Evolutionary conservation across 768 basidiomycete genomes (phyloP), one percentile per base, ranked within the genome.

Genomic region (Boletellus ananas): DNA sequence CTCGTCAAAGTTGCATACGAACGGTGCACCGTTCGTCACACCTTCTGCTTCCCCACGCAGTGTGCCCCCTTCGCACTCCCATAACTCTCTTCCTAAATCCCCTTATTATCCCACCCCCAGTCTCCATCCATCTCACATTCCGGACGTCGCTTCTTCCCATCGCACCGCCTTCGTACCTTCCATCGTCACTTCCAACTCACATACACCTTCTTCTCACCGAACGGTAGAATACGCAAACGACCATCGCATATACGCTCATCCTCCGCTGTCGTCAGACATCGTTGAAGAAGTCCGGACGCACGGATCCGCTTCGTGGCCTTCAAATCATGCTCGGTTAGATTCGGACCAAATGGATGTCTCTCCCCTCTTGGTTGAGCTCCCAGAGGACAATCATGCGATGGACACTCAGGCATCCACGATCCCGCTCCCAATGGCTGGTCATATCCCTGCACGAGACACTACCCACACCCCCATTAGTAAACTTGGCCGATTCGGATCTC

Each of bases 291-390:
- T 39, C 18, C 67, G 63, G n/a, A 34, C 50, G 7, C 45, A 70
- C 42, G 59, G 49, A 33, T 43, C 62, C 34, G 51, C 55, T 29
- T 13, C 52, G 6, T 70, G 69, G 67, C 53, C 59, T 9, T 58
- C 61, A 16, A 59, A 65, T 40, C 69, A 70, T 43, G 46, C 31
- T 48, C 60, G 68, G 58, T 57, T 55, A 18, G 68, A 66, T 41
- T 60, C 65, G 17, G 69, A 70, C 40, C 59, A 61, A 72, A 88
- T 89, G 83, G 84, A 84, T 47, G 66, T 80, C 13, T 77, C 80
- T 14, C 65, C 58, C 33, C 75, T 81, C 12, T 72, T 74, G 49
- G 63, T 63, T 29, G 81, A 85, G 51, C 61, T 67, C 10, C 72
- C 74, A 17, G 74, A 77, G 38, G 63, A 64, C 37, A 68, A 71